phyloP scores from a whole-genome alignment of 768 basidiomycete genomes.

The Leccinum incarnatum region DNA sequence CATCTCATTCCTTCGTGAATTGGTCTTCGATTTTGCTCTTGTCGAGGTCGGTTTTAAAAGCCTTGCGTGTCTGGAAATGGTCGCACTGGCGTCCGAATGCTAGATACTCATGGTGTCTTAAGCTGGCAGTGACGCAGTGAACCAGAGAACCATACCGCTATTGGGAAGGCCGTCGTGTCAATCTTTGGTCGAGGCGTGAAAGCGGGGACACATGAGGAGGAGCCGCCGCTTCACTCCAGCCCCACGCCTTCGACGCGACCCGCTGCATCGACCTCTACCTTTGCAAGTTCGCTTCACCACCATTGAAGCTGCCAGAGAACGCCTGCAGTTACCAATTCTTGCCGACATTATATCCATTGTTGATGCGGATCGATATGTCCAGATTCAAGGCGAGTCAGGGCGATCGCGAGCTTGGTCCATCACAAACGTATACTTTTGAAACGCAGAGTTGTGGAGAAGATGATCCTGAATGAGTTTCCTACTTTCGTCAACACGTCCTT shows the following conservation, averaged over 20 bases:
- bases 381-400: conserved; percentile 30
- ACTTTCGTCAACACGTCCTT: conserved; percentile 1
- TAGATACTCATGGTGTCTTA: conserved; percentile 13
- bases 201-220: conserved; percentile 19
- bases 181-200: conserved; percentile 17
- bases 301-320: conserved; percentile 36
- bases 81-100: conserved; percentile 46
- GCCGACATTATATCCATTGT: conserved; percentile 41
- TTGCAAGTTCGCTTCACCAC: conserved; percentile 28
- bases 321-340: conserved; percentile 7
- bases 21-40: conserved; percentile 32
- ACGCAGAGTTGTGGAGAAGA: conserved; percentile 31
- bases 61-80: conserved; percentile 42
- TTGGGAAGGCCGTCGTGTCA: conserved; percentile 26
- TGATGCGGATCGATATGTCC: conserved; percentile 35
- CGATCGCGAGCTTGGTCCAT: conserved; percentile 44
- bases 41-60: conserved; percentile 47
- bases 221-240: conserved; percentile 27
- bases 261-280: conserved; percentile 14
- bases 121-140: background rate
- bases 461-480: conserved; percentile 28
- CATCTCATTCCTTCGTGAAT: conserved; percentile 15
- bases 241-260: conserved; percentile 47
- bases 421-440: conserved; percentile 39
- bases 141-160: conserved; percentile 24